Conservation (phyloP, 108 stramenopile species). For the Skeletonema potamos region DNA sequence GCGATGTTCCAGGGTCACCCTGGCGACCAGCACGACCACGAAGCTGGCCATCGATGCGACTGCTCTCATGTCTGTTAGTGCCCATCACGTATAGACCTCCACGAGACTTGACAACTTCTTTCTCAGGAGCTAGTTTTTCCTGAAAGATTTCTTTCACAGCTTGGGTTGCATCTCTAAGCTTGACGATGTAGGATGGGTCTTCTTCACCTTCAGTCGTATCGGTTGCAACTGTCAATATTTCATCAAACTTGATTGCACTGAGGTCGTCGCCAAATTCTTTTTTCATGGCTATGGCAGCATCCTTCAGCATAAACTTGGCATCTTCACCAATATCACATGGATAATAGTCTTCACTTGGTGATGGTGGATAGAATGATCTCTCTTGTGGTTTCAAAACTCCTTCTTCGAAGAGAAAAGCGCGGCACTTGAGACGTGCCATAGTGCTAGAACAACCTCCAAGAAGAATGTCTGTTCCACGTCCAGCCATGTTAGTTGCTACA, state of each 20-base stretch:
- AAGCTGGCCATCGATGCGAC: constrained; percentile 92
- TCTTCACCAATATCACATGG: constrained; percentile 77
- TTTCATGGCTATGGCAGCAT: constrained; percentile 65
- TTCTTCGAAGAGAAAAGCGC: constrained; percentile 67
- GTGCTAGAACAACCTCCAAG: constrained; percentile 91
- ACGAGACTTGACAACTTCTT: constrained; percentile 69
- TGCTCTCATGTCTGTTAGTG: constrained; percentile 93
- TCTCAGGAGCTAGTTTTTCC: constrained; percentile 74
- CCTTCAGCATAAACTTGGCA: constrained; percentile 53
- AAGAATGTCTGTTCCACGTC: constrained; percentile 95
- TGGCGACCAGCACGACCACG: constrained; percentile 95
- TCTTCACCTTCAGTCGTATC: constrained; percentile 90
- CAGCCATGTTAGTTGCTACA: constrained; percentile 98
- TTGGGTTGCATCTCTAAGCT: constrained; percentile 76
- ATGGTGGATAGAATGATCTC: constrained; percentile 63
- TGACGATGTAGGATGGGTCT: constrained; percentile 72
- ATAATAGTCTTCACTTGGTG: constrained; percentile 74
- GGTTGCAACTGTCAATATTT: constrained; percentile 85
- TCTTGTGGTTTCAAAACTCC: constrained; percentile 64
- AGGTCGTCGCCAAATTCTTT: constrained; percentile 60
- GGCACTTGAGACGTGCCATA: constrained; percentile 82
- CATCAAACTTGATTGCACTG: constrained; percentile 81
- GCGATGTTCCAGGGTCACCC: constrained; percentile 93
- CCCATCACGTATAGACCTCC: constrained; percentile 97
- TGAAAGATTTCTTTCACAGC: constrained; percentile 76